phyloP scores from a whole-genome alignment of 805 yeast genomes.

The Saturnispora ahearnii region DNA sequence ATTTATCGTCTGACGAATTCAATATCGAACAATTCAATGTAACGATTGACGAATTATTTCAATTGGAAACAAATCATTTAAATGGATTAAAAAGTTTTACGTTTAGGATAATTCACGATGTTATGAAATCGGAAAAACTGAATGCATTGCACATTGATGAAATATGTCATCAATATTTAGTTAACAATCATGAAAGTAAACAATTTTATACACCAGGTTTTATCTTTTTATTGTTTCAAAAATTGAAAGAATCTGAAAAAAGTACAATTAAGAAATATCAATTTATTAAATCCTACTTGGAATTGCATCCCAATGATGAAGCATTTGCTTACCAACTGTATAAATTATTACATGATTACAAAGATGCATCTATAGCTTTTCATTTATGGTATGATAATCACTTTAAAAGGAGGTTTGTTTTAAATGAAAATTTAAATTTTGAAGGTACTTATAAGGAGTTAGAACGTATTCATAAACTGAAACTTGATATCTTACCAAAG shows the following conservation, averaged over 20 bases:
- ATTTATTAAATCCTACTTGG: constrained; percentile 5
- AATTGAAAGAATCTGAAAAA: not conserved
- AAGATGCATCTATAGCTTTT: constrained; percentile 5
- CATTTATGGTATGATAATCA: constrained; percentile 11
- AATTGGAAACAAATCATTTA: not conserved
- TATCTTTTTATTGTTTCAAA: constrained; percentile 1
- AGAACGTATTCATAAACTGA: constrained; percentile 7
- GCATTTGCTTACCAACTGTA: constrained; percentile 8
- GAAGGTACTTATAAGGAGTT: constrained; percentile 6
- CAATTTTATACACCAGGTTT: constrained; percentile 7
- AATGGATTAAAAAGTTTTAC: constrained; percentile 9
- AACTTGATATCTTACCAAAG: constrained; percentile 10
- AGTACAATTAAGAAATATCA: constrained; percentile 1
- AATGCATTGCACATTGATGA: not conserved
- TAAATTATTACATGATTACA: constrained; percentile 4
- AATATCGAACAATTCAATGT: not conserved
- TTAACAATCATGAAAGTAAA: not conserved
- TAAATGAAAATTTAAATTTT: constrained; percentile 5
- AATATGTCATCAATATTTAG: not conserved
- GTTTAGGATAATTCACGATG: not conserved
- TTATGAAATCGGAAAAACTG: not conserved
- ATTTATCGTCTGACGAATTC: not conserved
- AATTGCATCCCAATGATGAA: constrained; percentile 3
- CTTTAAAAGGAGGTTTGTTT: constrained; percentile 2
- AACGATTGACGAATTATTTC: not conserved